phyloP scores from a whole-genome alignment of 1,139 yeast species.

The Arxiozyma bovina region DNA sequence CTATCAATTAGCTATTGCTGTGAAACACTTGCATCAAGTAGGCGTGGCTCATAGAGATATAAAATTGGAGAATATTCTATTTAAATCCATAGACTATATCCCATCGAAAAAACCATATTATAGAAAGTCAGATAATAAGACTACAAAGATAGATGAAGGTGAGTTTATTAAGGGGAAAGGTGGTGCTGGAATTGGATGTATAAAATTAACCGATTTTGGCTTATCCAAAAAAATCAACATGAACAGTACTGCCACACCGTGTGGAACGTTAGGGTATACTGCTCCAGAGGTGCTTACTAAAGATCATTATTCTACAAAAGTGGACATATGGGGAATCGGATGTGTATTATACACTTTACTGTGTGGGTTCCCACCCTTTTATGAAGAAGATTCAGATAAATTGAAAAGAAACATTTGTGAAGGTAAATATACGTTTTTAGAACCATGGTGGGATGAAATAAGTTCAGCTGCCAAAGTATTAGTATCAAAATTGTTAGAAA shows the following conservation, averaged over 20 bases:
- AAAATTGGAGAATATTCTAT: constrained; percentile 85
- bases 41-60: constrained; percentile 93
- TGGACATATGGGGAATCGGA: constrained; percentile 98
- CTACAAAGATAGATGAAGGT: constrained; percentile 77
- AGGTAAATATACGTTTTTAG: constrained; percentile 52
- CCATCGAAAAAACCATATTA: constrained; percentile 35
- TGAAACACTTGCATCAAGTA: constrained; percentile 68
- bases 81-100: constrained; percentile 42
- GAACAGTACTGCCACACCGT: constrained; percentile 66
- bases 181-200: constrained; percentile 78
- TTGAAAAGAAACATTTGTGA: constrained; percentile 74
- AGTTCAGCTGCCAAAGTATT: constrained; percentile 62
- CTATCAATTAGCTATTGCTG: constrained; percentile 71
- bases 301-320: constrained; percentile 76
- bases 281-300: constrained; percentile 90
- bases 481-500: constrained; percentile 62
- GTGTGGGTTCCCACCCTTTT: constrained; percentile 95
- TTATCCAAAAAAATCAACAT: constrained; percentile 63
- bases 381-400: constrained; percentile 72
- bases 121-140: constrained; percentile 63
- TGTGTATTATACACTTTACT: constrained; percentile 71
- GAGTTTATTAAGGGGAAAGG: constrained; percentile 65
- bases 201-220: constrained; percentile 88
- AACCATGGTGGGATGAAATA: constrained; percentile 93
- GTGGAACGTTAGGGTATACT: constrained; percentile 85